A percentile compares a stretch with the other conserved stretches of the same genome.
phyloP scores from a whole-genome alignment of 2,329 filamentous ascomycete species.

The Thelonectria discophora region DNA sequence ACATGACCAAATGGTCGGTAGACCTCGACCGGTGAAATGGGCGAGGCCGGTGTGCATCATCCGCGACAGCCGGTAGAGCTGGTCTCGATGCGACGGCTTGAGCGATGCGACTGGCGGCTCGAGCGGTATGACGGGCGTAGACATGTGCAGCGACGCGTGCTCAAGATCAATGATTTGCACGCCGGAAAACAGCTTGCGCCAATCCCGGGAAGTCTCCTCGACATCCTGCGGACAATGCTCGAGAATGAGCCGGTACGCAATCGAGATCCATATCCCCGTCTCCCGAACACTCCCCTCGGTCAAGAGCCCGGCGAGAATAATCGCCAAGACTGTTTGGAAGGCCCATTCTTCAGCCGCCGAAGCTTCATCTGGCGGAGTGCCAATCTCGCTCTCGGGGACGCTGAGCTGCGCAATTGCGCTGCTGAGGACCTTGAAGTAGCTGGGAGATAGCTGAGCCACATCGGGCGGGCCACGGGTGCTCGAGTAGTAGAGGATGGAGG shows the following conservation, averaged over 20 bases:
- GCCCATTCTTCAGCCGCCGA: slow-evolving; percentile 49
- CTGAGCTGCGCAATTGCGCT: slow-evolving; percentile 52
- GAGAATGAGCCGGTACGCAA: slow-evolving; percentile 52
- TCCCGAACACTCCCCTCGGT: slow-evolving; percentile 53
- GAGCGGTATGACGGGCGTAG: slow-evolving; percentile 52
- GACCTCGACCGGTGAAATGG: slow-evolving; percentile 52
- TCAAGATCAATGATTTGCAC: slow-evolving; percentile 54
- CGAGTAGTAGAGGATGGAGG: slow-evolving; percentile 55
- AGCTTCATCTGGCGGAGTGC: slow-evolving; percentile 34
- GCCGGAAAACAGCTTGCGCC: slow-evolving; percentile 51
- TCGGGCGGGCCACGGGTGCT: slow-evolving; percentile 47
- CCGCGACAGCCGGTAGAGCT: slow-evolving; percentile 52
- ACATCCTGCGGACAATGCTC: slow-evolving; percentile 52
- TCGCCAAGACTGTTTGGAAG: slow-evolving; percentile 53
- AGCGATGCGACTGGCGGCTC: slow-evolving; percentile 50
- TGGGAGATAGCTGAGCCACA: slow-evolving; percentile 46
- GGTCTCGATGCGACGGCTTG: slow-evolving; percentile 50
- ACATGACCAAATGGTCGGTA: slow-evolving; percentile 56
- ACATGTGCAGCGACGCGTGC: slow-evolving; percentile 54
- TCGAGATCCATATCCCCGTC: slow-evolving; percentile 55
- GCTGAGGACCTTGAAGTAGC: slow-evolving; percentile 51
- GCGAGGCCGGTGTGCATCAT: slow-evolving; percentile 56
- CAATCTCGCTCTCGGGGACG: slow-evolving; percentile 46
- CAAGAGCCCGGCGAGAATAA: slow-evolving; percentile 53
- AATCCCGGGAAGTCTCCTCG: slow-evolving; percentile 50